A percentile compares a stretch with the other conserved stretches of the same genome.
These are phyloP conservation scores for Lasiosphaeria miniovina DNA, from an alignment of 495 filamentous ascomycete species.

Conservation along the genomic window DNA sequence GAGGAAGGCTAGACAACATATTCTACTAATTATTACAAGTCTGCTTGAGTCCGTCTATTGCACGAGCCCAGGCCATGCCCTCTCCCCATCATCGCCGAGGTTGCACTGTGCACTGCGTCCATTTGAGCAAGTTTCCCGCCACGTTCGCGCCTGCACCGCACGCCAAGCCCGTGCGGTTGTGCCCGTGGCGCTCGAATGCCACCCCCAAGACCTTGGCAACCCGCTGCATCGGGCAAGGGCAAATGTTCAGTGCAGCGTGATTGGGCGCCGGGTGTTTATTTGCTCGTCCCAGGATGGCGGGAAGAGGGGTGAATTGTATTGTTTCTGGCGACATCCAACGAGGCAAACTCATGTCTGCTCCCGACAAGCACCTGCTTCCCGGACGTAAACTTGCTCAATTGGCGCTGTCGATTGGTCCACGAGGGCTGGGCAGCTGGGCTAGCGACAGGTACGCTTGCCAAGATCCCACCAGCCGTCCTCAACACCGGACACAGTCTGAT, in stretches of 20 bases:
- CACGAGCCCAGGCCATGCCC: too few species aligned
- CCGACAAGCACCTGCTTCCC: background rate
- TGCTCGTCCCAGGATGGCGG: slow-evolving; percentile 1
- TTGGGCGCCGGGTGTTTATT: background rate
- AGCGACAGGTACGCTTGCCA: background rate
- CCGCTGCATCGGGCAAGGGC: background rate
- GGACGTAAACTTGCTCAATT: slow-evolving; percentile 25
- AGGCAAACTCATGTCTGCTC: background rate
- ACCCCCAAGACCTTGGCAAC: background rate
- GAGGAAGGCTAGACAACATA: too few species aligned
- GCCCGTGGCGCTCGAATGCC: background rate
- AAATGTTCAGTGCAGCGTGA: background rate
- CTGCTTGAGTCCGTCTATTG: too few species aligned
- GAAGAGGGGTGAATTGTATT: background rate
- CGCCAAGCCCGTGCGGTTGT: slow-evolving; percentile 7
- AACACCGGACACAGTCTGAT: too few species aligned
- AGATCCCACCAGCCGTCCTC: too few species aligned
- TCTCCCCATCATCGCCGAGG: too few species aligned
- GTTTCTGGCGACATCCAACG: too few species aligned
- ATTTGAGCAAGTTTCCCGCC: slow-evolving; percentile 33
- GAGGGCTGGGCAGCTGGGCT: slow-evolving; percentile 1
- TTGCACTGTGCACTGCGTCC: slow-evolving; percentile 11
- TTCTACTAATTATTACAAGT: too few species aligned
- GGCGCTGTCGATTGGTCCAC: slow-evolving; percentile 1
- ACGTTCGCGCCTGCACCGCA: background rate